Conservation (phyloP, 805 yeast genomes). For the Torulaspora maleeae region DNA sequence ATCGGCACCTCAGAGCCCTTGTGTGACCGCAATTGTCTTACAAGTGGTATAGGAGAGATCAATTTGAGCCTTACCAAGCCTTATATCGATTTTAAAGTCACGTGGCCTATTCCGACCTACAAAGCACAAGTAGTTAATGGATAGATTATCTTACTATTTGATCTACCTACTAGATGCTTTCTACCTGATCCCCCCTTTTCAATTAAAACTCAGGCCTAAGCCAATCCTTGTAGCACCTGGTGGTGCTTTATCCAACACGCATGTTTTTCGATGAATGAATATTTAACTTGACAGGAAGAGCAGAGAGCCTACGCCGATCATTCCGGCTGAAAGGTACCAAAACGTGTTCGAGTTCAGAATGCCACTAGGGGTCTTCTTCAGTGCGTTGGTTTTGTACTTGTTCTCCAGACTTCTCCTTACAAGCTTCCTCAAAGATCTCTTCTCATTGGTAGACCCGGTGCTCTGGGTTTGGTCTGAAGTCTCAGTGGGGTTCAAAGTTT, state of each 20-base stretch:
- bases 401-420: conserved; percentile 76
- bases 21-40: not conserved
- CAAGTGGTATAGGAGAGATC: not conserved
- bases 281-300: conserved; percentile 21
- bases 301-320: conserved; percentile 31
- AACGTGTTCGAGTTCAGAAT: conserved; percentile 18
- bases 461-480: conserved; percentile 36
- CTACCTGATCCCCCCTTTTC: not conserved
- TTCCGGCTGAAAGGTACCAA: conserved; percentile 28
- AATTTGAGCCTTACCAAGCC: not conserved
- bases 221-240: not conserved
- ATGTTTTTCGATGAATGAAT: not conserved
- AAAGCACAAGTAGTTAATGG: not conserved
- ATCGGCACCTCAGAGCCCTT: not conserved
- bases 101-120: not conserved
- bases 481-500: conserved; percentile 73
- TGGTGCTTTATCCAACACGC: not conserved
- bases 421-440: conserved; percentile 39
- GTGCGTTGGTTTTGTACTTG: conserved; percentile 72
- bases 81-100: not conserved
- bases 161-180: not conserved
- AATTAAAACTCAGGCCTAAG: not conserved
- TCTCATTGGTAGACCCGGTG: conserved; percentile 29
- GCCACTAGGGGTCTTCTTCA: conserved; percentile 22
- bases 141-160: not conserved